Base-by-base conservation (phyloP, 208 protist species). In the Trypanosoma theileri region DNA sequence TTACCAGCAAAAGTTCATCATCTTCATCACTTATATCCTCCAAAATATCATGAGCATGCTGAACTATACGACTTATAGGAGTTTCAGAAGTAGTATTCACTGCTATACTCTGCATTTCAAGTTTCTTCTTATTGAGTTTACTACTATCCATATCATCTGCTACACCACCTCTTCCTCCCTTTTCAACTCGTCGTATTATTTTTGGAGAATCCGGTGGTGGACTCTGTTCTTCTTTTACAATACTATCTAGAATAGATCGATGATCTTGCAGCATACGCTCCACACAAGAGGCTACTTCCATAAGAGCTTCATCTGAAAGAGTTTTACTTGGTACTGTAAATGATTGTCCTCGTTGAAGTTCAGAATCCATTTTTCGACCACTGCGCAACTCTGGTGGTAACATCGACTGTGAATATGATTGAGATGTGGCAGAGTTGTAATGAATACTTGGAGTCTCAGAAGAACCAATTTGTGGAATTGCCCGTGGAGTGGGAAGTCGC, bases 211-310 rank as follows among this genome's bases (percentile, higher is more conserved):
- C 51, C 10, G 22, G 24, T 6, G 50, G 28, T 13, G n/a, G 13
- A 2, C n/a, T 44, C 6, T 40, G 45, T 41, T 58, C 66, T 26
- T 82, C 72, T 53, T 81, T 83, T 35, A 79, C 59, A 35, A 94
- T 82, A 48, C 79, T 57, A 11, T 84, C 65, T 14, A 95, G 65
- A 21, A 93, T 68, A 14, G 71, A 64, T 56, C 86, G 81, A 54
- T 91, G 84, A 46, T 92, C 86, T 17, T 75, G 77, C 45, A 96
- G 76, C 90, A 96, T 96, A 48, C 78, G 26, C 45, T 93, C 84
- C 8, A 96, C 71, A 11, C 74, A 56, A 1, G 53, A 56, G 0
- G 78, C 51, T 3, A 96, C 65, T 28, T 80, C 80, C 24, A 71
- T 57, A 44, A 91, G 69, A 3, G 77, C 75, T 1, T 70, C 71